Evolutionary conservation across 2,329 filamentous ascomycete species (phyloP).

Genomic region (Hysterium pulicare): DNA sequence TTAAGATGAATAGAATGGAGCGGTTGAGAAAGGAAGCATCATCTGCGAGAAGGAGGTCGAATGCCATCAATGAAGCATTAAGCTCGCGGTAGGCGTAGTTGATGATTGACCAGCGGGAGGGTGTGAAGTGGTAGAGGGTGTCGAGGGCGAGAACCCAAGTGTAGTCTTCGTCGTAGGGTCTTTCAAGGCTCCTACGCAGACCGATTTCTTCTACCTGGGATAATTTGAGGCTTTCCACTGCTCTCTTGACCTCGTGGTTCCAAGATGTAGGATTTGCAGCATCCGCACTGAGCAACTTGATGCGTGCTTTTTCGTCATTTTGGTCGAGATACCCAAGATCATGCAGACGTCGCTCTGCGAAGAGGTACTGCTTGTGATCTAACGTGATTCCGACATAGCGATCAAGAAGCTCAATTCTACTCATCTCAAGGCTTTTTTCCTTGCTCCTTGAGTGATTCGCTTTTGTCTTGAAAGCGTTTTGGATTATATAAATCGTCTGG

Average conservation of each 20-base stretch:
- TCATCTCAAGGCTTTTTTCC: too few relatives aligned
- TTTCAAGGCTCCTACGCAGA: too few relatives aligned
- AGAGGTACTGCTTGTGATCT: constrained; percentile 44
- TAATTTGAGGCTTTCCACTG: too few relatives aligned
- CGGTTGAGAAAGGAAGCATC: constrained; percentile 14
- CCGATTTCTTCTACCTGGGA: too few relatives aligned
- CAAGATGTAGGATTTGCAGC: constrained; percentile 49
- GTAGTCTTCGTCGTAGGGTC: too few relatives aligned
- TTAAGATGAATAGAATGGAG: constrained; percentile 42
- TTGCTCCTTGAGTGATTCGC: too few relatives aligned
- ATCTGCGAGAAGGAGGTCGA: constrained; percentile 48
- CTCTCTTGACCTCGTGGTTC: constrained; percentile 26
- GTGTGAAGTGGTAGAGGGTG: constrained; percentile 56
- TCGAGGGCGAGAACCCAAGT: constrained; percentile 56
- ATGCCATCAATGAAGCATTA: constrained; percentile 52
- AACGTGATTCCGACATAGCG: constrained; percentile 54
- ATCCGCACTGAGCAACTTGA: too few relatives aligned
- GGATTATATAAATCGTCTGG: constrained; percentile 49
- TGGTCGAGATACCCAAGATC: constrained; percentile 5
- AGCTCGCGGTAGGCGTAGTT: constrained; percentile 40
- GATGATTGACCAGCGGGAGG: constrained; percentile 50
- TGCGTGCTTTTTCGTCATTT: too few relatives aligned
- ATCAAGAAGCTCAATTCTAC: constrained; percentile 7
- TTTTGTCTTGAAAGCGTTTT: constrained; percentile 18
- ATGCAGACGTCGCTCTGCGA: constrained; percentile 21